These are phyloP conservation scores for Collybiopsis luxurians DNA, from an alignment of 768 basidiomycete species.

Conservation along the genomic window DNA sequence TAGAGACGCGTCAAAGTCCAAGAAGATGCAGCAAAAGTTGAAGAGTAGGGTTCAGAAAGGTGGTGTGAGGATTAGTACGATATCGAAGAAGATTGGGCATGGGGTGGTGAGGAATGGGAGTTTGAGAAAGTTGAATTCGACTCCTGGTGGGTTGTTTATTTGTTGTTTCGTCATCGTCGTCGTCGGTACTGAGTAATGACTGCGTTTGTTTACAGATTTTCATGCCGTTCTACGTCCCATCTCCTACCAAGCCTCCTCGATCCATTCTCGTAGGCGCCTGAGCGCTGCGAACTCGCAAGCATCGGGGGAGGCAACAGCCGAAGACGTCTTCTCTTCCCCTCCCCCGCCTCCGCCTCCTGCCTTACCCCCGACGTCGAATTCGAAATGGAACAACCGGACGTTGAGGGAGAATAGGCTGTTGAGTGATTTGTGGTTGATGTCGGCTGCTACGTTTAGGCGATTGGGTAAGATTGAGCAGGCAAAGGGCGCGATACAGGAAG, in stretches of 20 bases:
- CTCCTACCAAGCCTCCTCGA: conserved; percentile 73
- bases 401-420: conserved; percentile 67
- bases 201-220: conserved; percentile 49
- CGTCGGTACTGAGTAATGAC: neutral
- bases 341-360: conserved; percentile 48
- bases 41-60: conserved; percentile 74
- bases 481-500: conserved; percentile 90
- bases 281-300: conserved; percentile 33
- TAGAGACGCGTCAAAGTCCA: conserved; percentile 54
- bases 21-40: conserved; percentile 74
- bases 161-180: neutral
- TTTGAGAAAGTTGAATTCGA: conserved; percentile 61
- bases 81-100: conserved; percentile 73
- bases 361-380: conserved; percentile 26
- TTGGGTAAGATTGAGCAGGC: conserved; percentile 89
- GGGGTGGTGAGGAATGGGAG: conserved; percentile 57
- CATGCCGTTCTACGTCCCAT: conserved; percentile 60
- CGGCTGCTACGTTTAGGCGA: conserved; percentile 90
- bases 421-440: conserved; percentile 90
- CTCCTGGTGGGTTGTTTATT: conserved; percentile 51
- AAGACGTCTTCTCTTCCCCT: conserved; percentile 32
- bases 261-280: conserved; percentile 72
- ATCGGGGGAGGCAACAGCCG: conserved; percentile 17
- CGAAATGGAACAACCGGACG: conserved; percentile 39
- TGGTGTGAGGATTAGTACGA: conserved; percentile 69